Conservation (phyloP, 352 stramenopile genomes). For the Phytophthora europaea region DNA sequence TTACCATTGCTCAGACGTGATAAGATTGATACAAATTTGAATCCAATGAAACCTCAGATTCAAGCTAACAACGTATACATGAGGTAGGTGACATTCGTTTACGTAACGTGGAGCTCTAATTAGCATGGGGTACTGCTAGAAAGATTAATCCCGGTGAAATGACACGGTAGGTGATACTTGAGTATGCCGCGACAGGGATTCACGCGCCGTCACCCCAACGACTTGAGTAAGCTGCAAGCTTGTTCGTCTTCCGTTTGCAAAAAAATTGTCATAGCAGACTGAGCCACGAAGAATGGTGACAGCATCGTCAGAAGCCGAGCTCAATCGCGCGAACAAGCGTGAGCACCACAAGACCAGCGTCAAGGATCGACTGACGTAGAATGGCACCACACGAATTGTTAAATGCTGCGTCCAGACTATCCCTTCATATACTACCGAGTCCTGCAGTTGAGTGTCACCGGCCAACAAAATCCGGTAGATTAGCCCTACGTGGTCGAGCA, state of each 20-base stretch:
- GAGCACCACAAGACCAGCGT: constrained; percentile 20
- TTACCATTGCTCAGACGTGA: too few relatives aligned
- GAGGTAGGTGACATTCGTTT: too few relatives aligned
- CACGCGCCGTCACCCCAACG: background rate
- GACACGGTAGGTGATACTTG: background rate
- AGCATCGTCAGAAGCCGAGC: constrained; percentile 22
- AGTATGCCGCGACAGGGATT: background rate
- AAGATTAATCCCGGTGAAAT: background rate
- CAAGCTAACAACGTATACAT: too few relatives aligned
- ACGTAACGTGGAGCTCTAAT: too few relatives aligned
- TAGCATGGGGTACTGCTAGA: background rate
- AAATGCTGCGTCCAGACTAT: constrained; percentile 12
- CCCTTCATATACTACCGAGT: constrained; percentile 10
- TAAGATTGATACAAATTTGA: too few relatives aligned
- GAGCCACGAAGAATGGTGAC: constrained; percentile 33
- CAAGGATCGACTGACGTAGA: constrained; percentile 20
- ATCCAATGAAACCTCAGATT: too few relatives aligned
- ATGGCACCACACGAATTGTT: constrained; percentile 12
- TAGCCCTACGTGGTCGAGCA: constrained; percentile 5
- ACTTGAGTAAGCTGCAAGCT: constrained; percentile 3
- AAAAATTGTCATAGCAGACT: constrained; percentile 43
- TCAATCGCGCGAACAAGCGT: constrained; percentile 14
- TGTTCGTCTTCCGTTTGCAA: constrained; percentile 10
- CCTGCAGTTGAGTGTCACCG: constrained; percentile 8
- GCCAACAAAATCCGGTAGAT: constrained; percentile 20